Evolutionary conservation across 2,329 filamentous ascomycete genomes (phyloP).

Genomic region (Trichoderma sp.): DNA sequence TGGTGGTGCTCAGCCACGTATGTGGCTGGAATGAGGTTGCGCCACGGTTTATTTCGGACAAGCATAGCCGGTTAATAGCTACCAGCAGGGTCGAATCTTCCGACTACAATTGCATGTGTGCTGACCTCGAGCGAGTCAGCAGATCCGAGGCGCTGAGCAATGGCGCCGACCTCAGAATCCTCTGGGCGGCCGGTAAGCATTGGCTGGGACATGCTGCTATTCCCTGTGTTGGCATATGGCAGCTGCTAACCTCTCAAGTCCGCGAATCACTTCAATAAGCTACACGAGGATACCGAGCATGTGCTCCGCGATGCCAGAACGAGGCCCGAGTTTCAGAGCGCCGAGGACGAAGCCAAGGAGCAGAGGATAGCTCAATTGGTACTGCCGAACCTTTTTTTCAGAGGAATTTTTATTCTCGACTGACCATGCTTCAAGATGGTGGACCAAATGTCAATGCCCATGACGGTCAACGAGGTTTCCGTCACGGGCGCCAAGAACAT

Average conservation of each 20-base stretch:
- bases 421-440: constrained; percentile 37
- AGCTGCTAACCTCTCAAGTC: constrained; percentile 30
- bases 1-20: neutral
- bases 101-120: neutral
- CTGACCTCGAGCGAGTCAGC: constrained; percentile 3
- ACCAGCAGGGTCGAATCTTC: constrained; percentile 4
- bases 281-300: constrained; percentile 37
- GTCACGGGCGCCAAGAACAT: constrained; percentile 81
- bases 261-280: constrained; percentile 39
- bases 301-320: constrained; percentile 40
- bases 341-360: constrained; percentile 40
- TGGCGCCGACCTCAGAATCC: constrained; percentile 34
- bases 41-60: constrained; percentile 11
- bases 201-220: neutral
- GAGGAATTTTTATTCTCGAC: neutral
- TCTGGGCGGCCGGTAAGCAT: constrained; percentile 31
- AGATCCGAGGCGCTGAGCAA: constrained; percentile 27
- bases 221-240: constrained; percentile 14
- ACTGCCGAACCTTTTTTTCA: constrained; percentile 16
- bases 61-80: constrained; percentile 6
- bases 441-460: constrained; percentile 80
- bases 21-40: constrained; percentile 5
- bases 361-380: constrained; percentile 39
- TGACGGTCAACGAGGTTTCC: constrained; percentile 81
- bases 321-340: constrained; percentile 34